A percentile compares a stretch with the other conserved stretches of the same genome.
These are phyloP conservation scores for Dendrocalamus sinicus DNA, from an alignment of 176 grass and related monocot species.

Conservation along the genomic window DNA sequence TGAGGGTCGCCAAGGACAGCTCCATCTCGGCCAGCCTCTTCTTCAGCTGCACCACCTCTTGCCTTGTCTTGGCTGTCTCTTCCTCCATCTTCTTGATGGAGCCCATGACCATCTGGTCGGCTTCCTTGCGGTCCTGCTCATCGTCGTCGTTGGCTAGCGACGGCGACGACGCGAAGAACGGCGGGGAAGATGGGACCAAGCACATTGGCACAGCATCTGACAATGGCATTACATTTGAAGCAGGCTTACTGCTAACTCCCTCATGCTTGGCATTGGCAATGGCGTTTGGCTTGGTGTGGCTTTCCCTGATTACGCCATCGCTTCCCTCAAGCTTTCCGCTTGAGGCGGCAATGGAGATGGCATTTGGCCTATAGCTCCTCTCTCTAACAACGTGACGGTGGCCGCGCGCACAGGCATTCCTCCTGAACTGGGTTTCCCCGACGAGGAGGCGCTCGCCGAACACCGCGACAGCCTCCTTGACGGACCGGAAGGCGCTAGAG, in stretches of 20 bases:
- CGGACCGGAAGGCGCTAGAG: constrained; percentile 65
- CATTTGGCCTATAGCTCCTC: constrained; percentile 10
- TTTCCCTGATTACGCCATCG: constrained; percentile 12
- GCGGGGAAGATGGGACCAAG: constrained; percentile 58
- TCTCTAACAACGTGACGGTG: constrained; percentile 28
- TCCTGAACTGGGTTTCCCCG: constrained; percentile 40
- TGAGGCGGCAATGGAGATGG: constrained; percentile 3
- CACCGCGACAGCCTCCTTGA: constrained; percentile 83
- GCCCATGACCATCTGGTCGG: constrained; percentile 47
- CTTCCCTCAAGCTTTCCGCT: constrained; percentile 14
- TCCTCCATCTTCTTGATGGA: constrained; percentile 70
- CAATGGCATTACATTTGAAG: background rate
- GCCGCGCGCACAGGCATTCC: background rate
- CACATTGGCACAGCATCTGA: constrained; percentile 48
- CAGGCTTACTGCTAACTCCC: background rate
- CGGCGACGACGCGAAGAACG: constrained; percentile 56
- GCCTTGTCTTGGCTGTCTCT: constrained; percentile 62
- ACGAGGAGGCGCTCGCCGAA: constrained; percentile 73
- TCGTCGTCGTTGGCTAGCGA: constrained; percentile 38
- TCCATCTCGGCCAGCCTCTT: constrained; percentile 68
- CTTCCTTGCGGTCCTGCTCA: constrained; percentile 12
- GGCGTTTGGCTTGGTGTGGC: constrained; percentile 29
- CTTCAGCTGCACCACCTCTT: constrained; percentile 69
- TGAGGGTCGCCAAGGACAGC: constrained; percentile 65
- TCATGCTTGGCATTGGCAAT: constrained; percentile 30